These are phyloP conservation scores for Trichoderma sp. DNA, from an alignment of 2,329 filamentous ascomycete species.

Conservation along the genomic window DNA sequence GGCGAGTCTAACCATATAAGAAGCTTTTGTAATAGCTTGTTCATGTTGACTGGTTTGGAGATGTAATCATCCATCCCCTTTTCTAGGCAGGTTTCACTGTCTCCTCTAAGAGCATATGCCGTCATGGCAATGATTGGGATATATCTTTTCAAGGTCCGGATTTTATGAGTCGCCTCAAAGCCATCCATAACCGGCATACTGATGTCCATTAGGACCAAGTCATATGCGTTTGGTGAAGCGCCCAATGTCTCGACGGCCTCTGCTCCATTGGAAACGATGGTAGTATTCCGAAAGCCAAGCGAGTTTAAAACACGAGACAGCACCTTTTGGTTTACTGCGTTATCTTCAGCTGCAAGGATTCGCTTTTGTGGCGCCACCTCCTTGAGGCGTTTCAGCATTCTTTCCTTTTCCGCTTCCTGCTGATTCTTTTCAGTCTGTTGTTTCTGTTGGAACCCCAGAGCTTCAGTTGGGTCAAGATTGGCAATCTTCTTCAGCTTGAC, in stretches of 20 bases:
- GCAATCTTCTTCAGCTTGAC: conserved; percentile 43
- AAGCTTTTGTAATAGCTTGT: conserved; percentile 29
- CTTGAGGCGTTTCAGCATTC: conserved; percentile 32
- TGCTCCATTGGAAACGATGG: conserved; percentile 26
- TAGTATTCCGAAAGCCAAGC: conserved; percentile 42
- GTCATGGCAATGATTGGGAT: conserved; percentile 57
- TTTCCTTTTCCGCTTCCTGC: conserved; percentile 32
- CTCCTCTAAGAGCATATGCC: conserved; percentile 57
- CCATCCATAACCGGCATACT: conserved; percentile 58
- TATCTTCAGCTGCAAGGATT: conserved; percentile 45
- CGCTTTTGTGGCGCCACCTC: conserved; percentile 42
- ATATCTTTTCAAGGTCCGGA: conserved; percentile 43
- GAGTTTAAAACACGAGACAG: conserved; percentile 39
- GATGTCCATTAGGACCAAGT: conserved; percentile 46
- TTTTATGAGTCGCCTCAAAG: conserved; percentile 46
- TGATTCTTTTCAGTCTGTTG: conserved; percentile 7
- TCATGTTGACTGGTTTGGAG: conserved; percentile 52
- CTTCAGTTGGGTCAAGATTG: conserved; percentile 31
- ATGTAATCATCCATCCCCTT: conserved; percentile 59
- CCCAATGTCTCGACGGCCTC: conserved; percentile 35
- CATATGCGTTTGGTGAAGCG: conserved; percentile 31
- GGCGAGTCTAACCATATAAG: conserved; percentile 27
- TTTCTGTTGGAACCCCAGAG: conserved; percentile 28
- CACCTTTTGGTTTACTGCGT: conserved; percentile 46
- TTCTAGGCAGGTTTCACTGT: conserved; percentile 53